Conservation (phyloP, 371 early-diverging fungal species). For the Mucor lusitanicus region DNA sequence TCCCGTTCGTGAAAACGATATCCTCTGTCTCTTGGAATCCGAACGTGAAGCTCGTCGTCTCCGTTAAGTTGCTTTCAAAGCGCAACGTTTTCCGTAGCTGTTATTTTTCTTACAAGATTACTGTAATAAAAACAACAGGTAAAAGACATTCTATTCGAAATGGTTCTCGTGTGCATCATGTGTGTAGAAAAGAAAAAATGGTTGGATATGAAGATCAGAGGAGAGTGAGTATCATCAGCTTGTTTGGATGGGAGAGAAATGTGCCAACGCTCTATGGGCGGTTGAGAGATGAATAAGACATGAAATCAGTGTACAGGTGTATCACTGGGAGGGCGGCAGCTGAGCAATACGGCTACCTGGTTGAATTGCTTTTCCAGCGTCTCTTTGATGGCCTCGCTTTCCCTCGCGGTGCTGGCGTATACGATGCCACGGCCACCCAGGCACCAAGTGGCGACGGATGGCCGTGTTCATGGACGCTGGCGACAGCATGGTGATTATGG, state of each 20-base stretch:
- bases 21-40: conserved; percentile 96
- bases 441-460: no score
- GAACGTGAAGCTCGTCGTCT: conserved; percentile 99
- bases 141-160: neutral
- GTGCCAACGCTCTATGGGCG: neutral
- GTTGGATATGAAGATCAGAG: no score
- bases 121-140: neutral
- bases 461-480: no score
- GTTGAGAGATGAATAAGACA: neutral
- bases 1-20: conserved; percentile 96
- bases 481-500: no score
- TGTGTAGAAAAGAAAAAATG: neutral
- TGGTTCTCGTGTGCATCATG: neutral
- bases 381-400: no score
- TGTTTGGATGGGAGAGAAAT: neutral
- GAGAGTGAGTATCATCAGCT: neutral
- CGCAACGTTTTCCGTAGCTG: neutral
- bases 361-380: no score
- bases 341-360: no score
- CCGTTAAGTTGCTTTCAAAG: conserved; percentile 65
- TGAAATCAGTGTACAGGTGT: neutral
- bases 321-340: neutral
- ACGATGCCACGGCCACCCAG: no score
- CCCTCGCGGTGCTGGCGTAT: no score
- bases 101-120: neutral